Evolutionary conservation across 495 filamentous ascomycete genomes (phyloP), one percentile per base, ranked within the genome.

Genomic region (Halenospora varia): DNA sequence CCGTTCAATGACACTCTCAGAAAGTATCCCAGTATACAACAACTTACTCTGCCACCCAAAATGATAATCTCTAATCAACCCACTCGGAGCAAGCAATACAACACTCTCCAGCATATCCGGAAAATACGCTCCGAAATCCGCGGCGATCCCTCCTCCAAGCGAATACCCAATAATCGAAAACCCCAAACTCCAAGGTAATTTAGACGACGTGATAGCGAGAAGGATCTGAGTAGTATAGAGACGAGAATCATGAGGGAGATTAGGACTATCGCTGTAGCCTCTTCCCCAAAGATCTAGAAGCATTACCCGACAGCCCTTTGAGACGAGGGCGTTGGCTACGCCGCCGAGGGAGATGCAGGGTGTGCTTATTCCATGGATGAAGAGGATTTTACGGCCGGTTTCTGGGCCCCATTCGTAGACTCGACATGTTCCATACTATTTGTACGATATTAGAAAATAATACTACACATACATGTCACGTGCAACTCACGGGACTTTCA

Each of bases 341-440:
- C 77, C 76, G 40, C 82, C 80, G 1, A 95, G 74, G 2, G 89
- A 81, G 61, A 88, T 78, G 69, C 87, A 88, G 2, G 93, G 88
- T 0, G 88, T 97, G 50, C 82, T 87, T 64, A 96, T 95, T 24
- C 93, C 93, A 67, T 96, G 92, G 19, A 96, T 72, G 20, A 96
- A 73, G 35, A 96, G 63, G 1, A 96, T 87, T 66, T 91, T 96
- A 19, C 78, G 73, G 2, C 92, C 92, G 50, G 82, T 69, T 55
- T 85, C 81, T n/a, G 90, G 90, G 9, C 93, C 93, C 77, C 85
- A 96, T 77, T 97, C 93, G 66, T 96, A 96, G 11, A 92, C 87
- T 39, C 89, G 75, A 23, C 91, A 86, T 23, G 78, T 83, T 19
- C 93, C 92, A 62, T 92, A 96, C 56, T 91, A 80, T 10, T 74